phyloP scores from a whole-genome alignment of 2,329 filamentous ascomycete species.

The Ophiostoma triangulosporum region DNA sequence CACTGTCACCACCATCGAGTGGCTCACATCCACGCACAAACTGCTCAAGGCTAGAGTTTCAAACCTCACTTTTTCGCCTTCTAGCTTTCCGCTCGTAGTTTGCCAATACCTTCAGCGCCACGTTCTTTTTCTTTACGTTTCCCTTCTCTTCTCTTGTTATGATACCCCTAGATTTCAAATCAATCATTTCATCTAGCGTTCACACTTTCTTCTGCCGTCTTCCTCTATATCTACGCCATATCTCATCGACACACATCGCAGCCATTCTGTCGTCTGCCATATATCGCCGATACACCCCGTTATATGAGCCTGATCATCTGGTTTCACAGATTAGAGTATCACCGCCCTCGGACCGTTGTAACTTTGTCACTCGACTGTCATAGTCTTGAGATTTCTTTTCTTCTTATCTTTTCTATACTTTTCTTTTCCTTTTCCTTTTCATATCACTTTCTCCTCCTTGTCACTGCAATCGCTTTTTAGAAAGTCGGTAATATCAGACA shows the following conservation, averaged over 20 bases:
- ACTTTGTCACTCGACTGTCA: neutral
- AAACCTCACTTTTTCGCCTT: neutral
- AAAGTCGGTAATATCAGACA: neutral
- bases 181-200: neutral
- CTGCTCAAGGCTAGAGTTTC: constrained; percentile 5
- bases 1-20: neutral
- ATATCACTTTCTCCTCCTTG: neutral
- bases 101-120: neutral
- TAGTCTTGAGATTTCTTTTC: neutral
- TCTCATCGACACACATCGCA: neutral
- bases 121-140: neutral
- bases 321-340: neutral
- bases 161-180: neutral
- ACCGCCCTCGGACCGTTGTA: neutral
- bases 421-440: neutral
- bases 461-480: too few species aligned
- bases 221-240: too few species aligned
- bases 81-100: neutral
- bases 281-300: neutral
- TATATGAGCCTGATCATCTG: neutral
- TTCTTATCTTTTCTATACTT: neutral
- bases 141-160: neutral
- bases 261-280: neutral
- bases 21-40: constrained; percentile 12
- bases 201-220: neutral